These are phyloP conservation scores for Magnaporthiopsis incrustans DNA, from an alignment of 2,329 filamentous ascomycete species.

Conservation along the genomic window DNA sequence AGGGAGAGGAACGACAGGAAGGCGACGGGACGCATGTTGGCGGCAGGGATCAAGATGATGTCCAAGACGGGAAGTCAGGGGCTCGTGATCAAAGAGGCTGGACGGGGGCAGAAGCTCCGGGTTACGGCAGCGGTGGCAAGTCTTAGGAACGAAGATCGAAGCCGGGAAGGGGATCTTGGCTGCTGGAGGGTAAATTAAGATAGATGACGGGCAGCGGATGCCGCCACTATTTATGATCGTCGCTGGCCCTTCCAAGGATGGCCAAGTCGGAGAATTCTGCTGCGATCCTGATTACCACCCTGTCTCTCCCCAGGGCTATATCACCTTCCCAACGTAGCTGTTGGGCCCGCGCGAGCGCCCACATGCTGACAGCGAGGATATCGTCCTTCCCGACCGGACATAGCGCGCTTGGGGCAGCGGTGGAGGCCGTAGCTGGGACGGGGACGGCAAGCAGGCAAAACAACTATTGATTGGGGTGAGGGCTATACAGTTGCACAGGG, in stretches of 20 bases:
- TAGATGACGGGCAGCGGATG: constrained; percentile 1
- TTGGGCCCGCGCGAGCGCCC: not conserved
- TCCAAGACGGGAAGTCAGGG: not conserved
- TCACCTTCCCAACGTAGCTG: constrained; percentile 4
- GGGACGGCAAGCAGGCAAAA: not conserved
- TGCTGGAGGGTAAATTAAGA: constrained; percentile 5
- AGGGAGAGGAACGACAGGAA: constrained; percentile 5
- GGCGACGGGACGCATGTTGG: constrained; percentile 4
- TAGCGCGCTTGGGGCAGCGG: not conserved
- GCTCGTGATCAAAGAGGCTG: not conserved
- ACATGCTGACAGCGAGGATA: not conserved
- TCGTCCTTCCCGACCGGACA: constrained; percentile 3
- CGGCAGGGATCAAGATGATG: not conserved
- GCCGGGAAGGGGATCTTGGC: constrained; percentile 1
- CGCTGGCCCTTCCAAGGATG: not conserved
- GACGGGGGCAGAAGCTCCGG: not conserved
- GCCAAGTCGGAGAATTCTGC: not conserved
- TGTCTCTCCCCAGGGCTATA: not conserved
- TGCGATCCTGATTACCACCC: not conserved
- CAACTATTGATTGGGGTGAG: not conserved
- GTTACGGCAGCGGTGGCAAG: not conserved
- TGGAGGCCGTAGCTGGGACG: not conserved
- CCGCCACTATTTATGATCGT: constrained; percentile 3
- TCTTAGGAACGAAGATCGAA: not conserved
- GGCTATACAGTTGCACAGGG: not conserved